Evolutionary conservation across 345 rosid species (phyloP).

Genomic region (Capsella bursapastoris): DNA sequence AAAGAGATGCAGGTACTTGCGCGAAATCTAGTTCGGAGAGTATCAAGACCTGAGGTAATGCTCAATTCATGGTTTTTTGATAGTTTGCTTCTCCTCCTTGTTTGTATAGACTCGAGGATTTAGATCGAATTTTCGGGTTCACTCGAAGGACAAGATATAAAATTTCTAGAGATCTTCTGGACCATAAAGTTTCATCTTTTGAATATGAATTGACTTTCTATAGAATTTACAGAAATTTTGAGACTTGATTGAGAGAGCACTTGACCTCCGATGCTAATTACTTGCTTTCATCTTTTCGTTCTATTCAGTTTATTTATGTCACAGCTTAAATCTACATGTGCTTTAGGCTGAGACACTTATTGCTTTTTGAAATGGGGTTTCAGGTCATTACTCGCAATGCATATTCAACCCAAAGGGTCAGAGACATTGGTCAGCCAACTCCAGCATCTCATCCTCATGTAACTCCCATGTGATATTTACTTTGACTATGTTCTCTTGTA

Average conservation of each 20-base stretch:
- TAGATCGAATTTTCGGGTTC: slow-evolving; percentile 14
- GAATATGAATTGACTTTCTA: background rate
- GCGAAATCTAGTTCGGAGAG: slow-evolving; percentile 49
- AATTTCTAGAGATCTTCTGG: slow-evolving; percentile 3
- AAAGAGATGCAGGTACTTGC: slow-evolving; percentile 49
- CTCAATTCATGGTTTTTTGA: slow-evolving; percentile 17
- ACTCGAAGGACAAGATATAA: background rate
- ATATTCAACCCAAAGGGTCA: slow-evolving; percentile 58
- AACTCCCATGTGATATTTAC: background rate
- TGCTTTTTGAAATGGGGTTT: slow-evolving; percentile 33
- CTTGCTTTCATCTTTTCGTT: background rate
- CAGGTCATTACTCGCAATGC: slow-evolving; percentile 52
- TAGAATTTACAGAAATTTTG: background rate
- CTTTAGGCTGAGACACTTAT: slow-evolving; percentile 4
- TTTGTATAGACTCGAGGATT: background rate
- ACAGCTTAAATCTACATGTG: background rate
- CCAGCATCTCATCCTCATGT: slow-evolving; percentile 92
- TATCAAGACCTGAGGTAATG: slow-evolving; percentile 45
- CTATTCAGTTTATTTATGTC: background rate
- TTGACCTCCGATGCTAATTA: background rate
- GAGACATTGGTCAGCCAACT: slow-evolving; percentile 89
- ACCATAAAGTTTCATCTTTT: slow-evolving; percentile 9
- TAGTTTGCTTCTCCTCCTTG: slow-evolving; percentile 5
- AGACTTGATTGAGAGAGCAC: slow-evolving; percentile 2
- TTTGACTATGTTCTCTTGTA: slow-evolving; percentile 1